Evolutionary conservation across 2,329 filamentous ascomycete species (phyloP).

Genomic region (Anthostomella pinea): DNA sequence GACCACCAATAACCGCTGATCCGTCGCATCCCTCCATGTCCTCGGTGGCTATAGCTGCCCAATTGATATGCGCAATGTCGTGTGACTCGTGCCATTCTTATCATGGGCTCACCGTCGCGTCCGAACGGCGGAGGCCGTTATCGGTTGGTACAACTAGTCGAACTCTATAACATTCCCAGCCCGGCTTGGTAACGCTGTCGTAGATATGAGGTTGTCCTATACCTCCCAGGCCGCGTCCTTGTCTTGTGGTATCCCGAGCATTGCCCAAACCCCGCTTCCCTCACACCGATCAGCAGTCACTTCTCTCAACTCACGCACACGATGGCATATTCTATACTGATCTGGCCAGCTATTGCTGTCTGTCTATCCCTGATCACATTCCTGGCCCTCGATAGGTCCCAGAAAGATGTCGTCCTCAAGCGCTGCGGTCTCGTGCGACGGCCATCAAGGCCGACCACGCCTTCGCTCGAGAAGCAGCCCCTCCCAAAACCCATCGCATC

Average conservation of each 20-base stretch:
- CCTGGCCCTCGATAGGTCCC: slow-evolving; percentile 13
- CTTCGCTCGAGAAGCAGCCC: slow-evolving; percentile 22
- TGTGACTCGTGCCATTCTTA: slow-evolving; percentile 12
- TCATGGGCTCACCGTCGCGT: slow-evolving; percentile 8
- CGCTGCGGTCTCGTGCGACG: slow-evolving; percentile 17
- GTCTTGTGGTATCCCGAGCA: too few relatives aligned
- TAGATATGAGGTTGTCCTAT: too few relatives aligned
- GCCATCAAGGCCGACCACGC: slow-evolving; percentile 18
- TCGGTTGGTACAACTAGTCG: slow-evolving; percentile 11
- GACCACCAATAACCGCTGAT: slow-evolving; percentile 7
- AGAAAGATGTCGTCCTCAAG: slow-evolving; percentile 17
- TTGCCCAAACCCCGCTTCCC: neutral
- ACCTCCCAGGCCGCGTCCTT: too few relatives aligned
- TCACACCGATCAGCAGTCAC: neutral
- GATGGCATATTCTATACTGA: slow-evolving; percentile 12
- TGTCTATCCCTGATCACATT: slow-evolving; percentile 21
- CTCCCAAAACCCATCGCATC: slow-evolving; percentile 22
- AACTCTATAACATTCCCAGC: neutral
- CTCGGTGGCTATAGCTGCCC: slow-evolving; percentile 5
- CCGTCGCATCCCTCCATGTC: slow-evolving; percentile 1
- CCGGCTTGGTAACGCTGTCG: too few relatives aligned
- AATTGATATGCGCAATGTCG: slow-evolving; percentile 16
- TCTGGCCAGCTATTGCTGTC: slow-evolving; percentile 21
- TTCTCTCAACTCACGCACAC: slow-evolving; percentile 1
- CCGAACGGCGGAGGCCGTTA: slow-evolving; percentile 23